phyloP scores from a whole-genome alignment of 2,329 filamentous ascomycete species.

The Cladosporium colombiae region DNA sequence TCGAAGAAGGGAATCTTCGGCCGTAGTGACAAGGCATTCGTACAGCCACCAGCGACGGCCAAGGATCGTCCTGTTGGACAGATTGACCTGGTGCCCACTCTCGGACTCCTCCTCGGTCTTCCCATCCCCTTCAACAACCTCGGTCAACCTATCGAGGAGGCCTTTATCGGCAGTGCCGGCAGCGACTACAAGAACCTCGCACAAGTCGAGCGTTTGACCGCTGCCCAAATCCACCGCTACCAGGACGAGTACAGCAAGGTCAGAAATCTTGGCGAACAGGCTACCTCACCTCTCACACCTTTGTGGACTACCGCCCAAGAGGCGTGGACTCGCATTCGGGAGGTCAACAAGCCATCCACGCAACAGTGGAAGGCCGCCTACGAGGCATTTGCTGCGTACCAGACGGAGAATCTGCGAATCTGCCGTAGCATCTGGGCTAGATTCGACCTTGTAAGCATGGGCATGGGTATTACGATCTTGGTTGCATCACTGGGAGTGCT shows the following conservation, averaged over 20 bases:
- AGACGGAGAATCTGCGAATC: slow-evolving; percentile 72
- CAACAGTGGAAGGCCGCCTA: slow-evolving; percentile 46
- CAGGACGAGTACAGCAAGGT: slow-evolving; percentile 78
- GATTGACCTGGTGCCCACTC: slow-evolving; percentile 92
- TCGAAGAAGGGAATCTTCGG: slow-evolving; percentile 86
- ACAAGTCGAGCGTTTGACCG: slow-evolving; percentile 71
- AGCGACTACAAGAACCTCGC: slow-evolving; percentile 76
- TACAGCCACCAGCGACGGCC: slow-evolving; percentile 65
- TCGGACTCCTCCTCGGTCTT: slow-evolving; percentile 82
- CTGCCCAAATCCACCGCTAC: slow-evolving; percentile 86
- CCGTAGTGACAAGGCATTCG: slow-evolving; percentile 63
- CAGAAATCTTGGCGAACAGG: slow-evolving; percentile 65
- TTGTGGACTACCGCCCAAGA: slow-evolving; percentile 64
- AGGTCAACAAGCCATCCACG: slow-evolving; percentile 38
- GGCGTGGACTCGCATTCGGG: slow-evolving; percentile 50
- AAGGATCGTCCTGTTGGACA: slow-evolving; percentile 76
- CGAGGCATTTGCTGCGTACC: slow-evolving; percentile 69
- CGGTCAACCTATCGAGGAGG: slow-evolving; percentile 89
- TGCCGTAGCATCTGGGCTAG: slow-evolving; percentile 88
- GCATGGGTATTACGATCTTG: slow-evolving; percentile 73
- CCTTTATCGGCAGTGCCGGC: slow-evolving; percentile 72
- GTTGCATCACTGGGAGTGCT: slow-evolving; percentile 67
- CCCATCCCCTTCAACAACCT: slow-evolving; percentile 97
- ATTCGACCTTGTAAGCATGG: slow-evolving; percentile 86
- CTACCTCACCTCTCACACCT: slow-evolving; percentile 52